Percentiles rank a stretch among this genome's conserved stretches.
phyloP scores from a whole-genome alignment of 495 filamentous ascomycete species.

The Tuber melanosporum region DNA sequence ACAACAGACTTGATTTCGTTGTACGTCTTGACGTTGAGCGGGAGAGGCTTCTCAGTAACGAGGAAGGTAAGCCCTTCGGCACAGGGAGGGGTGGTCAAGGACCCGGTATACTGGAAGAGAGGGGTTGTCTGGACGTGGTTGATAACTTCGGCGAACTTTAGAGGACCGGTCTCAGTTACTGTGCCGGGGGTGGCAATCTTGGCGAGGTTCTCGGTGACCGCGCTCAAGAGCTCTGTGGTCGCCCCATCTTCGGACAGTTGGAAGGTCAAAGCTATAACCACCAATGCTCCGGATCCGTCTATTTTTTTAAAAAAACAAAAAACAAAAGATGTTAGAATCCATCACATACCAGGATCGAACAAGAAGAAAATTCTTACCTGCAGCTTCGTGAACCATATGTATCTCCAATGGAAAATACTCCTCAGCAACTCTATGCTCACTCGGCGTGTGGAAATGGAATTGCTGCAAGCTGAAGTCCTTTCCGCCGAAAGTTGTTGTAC shows the following conservation, averaged over 20 bases:
- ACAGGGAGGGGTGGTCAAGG: constrained; percentile 65
- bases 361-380: constrained; percentile 36
- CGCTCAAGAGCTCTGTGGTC: constrained; percentile 50
- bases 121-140: constrained; percentile 47
- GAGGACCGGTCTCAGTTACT: constrained; percentile 50
- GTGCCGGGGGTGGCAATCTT: constrained; percentile 53
- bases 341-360: not conserved
- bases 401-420: constrained; percentile 57
- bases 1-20: constrained; percentile 53
- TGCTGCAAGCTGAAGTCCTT: constrained; percentile 53
- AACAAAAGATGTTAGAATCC: constrained; percentile 16
- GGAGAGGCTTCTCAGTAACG: constrained; percentile 51
- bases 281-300: constrained; percentile 43
- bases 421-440: constrained; percentile 56
- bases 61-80: constrained; percentile 56
- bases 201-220: constrained; percentile 50
- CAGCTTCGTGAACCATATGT: constrained; percentile 58
- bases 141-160: constrained; percentile 54
- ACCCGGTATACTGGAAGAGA: constrained; percentile 56
- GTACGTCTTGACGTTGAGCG: constrained; percentile 51
- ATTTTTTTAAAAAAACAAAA: constrained; percentile 5
- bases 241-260: constrained; percentile 48
- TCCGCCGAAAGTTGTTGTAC: constrained; percentile 46
- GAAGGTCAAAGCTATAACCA: constrained; percentile 57
- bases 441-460: constrained; percentile 66